A percentile compares a stretch with the other conserved stretches of the same genome.
Conservation (phyloP, 306 rosid species). For the Sindora glabra region DNA sequence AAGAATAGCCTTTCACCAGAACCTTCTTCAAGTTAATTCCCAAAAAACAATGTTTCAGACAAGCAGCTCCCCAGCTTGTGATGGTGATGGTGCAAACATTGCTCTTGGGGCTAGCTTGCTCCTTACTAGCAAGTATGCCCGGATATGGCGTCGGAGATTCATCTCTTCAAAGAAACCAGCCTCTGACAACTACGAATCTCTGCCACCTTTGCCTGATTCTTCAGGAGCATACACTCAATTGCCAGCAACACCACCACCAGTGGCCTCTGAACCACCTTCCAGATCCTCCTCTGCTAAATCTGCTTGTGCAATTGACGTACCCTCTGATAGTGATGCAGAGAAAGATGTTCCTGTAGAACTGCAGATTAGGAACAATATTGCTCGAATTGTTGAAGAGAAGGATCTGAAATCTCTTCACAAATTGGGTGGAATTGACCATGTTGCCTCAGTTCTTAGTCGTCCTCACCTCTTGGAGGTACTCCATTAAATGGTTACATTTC, state of each 20-base stretch:
- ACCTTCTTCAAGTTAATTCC: not conserved
- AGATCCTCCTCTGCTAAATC: conserved; percentile 26
- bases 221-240: not conserved
- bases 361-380: not conserved
- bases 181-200: not conserved
- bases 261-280: not conserved
- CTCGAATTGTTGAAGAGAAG: conserved; percentile 23
- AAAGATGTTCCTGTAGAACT: not conserved
- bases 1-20: not conserved
- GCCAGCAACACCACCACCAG: not conserved
- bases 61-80: not conserved
- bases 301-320: not conserved
- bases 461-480: conserved; percentile 28
- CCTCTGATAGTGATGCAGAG: not conserved
- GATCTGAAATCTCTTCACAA: conserved; percentile 11
- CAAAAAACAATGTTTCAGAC: conserved; percentile 3
- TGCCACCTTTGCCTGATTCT: not conserved
- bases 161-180: conserved; percentile 14
- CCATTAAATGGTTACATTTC: not conserved
- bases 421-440: conserved; percentile 29
- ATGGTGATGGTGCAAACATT: not conserved
- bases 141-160: conserved; percentile 22
- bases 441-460: conserved; percentile 3
- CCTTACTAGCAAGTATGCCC: not conserved
- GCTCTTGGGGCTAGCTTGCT: conserved; percentile 21